Evolutionary conservation across 306 rosid genomes (phyloP).

Genomic region (Quercus gilva): DNA sequence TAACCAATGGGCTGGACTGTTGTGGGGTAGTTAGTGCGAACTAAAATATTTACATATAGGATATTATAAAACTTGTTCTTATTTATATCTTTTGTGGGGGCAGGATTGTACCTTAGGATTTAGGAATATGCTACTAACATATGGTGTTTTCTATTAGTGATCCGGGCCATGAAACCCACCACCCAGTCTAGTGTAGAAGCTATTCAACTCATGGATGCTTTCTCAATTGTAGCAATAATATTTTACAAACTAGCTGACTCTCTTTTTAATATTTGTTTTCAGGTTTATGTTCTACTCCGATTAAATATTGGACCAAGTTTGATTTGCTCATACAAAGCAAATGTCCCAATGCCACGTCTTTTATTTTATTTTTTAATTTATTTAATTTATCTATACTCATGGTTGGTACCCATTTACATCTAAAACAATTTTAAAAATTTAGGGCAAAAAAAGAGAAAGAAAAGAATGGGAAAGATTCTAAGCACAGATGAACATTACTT

Average conservation of each 20-base stretch:
- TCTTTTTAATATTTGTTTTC: neutral
- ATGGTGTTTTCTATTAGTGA: neutral
- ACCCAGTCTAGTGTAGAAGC: too few species aligned
- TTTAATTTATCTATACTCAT: neutral
- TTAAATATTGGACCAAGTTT: too few species aligned
- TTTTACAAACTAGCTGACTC: too few species aligned
- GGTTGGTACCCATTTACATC: neutral
- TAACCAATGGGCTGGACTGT: neutral
- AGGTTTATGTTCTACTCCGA: too few species aligned
- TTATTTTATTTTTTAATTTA: neutral
- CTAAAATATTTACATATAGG: neutral
- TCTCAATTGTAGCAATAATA: too few species aligned
- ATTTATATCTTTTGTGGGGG: neutral
- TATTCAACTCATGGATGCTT: too few species aligned
- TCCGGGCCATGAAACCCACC: neutral
- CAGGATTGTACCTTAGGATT: neutral
- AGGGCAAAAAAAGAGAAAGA: neutral
- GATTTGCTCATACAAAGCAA: too few species aligned
- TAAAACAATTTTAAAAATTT: neutral
- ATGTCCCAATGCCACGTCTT: too few species aligned
- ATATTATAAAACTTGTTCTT: neutral
- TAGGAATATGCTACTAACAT: neutral
- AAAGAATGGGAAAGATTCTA: neutral
- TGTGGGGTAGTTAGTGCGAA: neutral
- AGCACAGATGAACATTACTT: constrained; percentile 4